phyloP scores from a whole-genome alignment of 495 filamentous ascomycete genomes.

The Pyronema omphalodes region DNA sequence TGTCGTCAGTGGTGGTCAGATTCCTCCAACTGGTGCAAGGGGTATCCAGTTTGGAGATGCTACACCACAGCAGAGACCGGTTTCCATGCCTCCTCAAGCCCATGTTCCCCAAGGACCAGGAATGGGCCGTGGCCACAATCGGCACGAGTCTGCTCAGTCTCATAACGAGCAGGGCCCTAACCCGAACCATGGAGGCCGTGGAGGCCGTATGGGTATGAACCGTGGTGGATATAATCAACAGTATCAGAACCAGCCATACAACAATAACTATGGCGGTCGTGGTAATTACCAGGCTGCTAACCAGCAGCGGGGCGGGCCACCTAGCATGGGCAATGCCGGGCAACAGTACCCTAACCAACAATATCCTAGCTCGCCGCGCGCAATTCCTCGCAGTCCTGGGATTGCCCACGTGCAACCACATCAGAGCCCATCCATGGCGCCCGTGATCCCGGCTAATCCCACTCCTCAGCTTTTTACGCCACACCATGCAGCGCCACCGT shows the following conservation, averaged over 20 bases:
- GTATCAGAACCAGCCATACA: constrained; percentile 9
- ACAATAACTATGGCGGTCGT: constrained; percentile 10
- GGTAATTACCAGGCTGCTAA: constrained; percentile 11
- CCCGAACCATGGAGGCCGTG: constrained; percentile 10
- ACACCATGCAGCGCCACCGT: neutral
- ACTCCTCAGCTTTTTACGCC: constrained; percentile 18
- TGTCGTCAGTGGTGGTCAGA: constrained; percentile 18
- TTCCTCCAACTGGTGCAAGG: constrained; percentile 8
- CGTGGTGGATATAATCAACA: constrained; percentile 9
- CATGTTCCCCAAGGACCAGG: constrained; percentile 11
- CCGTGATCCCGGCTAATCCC: constrained; percentile 8
- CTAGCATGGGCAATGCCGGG: constrained; percentile 7
- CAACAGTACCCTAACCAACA: constrained; percentile 6
- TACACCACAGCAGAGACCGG: constrained; percentile 15
- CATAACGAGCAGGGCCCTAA: constrained; percentile 12
- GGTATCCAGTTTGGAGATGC: constrained; percentile 21
- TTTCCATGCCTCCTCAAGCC: constrained; percentile 16
- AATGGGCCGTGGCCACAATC: constrained; percentile 13
- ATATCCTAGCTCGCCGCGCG: constrained; percentile 11
- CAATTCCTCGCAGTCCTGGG: constrained; percentile 16
- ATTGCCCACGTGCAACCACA: constrained; percentile 18
- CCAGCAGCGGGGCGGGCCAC: constrained; percentile 15
- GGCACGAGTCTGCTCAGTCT: constrained; percentile 20
- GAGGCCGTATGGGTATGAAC: neutral
- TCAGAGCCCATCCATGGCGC: constrained; percentile 6